phyloP scores from a whole-genome alignment of 75 land plant species.

The Chamaecyparis obtusa region DNA sequence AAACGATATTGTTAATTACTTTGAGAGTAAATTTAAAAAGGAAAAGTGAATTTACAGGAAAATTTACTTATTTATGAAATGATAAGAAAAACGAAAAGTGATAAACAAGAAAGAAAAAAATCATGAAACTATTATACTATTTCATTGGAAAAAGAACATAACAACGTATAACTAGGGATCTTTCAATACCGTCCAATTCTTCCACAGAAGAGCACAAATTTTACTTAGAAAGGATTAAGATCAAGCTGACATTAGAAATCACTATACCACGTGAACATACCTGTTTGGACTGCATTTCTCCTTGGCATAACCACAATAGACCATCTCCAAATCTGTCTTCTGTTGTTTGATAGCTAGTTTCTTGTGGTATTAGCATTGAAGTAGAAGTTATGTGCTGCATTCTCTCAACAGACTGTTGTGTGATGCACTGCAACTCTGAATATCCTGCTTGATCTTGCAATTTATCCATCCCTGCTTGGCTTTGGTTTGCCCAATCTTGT shows the following conservation, averaged over 20 bases:
- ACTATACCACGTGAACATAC: background rate
- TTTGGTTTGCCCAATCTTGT: background rate
- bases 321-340: background rate
- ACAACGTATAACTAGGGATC: background rate
- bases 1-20: background rate
- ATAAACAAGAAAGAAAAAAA: background rate
- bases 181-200: background rate
- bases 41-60: background rate
- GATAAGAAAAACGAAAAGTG: background rate
- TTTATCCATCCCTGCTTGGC: background rate
- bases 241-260: background rate
- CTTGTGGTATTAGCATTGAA: background rate
- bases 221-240: no score
- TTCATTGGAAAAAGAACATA: background rate
- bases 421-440: background rate
- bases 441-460: background rate
- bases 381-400: background rate
- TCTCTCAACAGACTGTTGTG: background rate
- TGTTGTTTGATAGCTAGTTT: background rate
- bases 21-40: background rate
- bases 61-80: background rate
- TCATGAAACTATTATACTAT: background rate
- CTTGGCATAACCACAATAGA: background rate
- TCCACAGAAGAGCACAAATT: background rate
- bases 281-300: background rate